These are phyloP conservation scores for Fraxinus platypoda DNA, from an alignment of 305 asterid species.

Conservation along the genomic window DNA sequence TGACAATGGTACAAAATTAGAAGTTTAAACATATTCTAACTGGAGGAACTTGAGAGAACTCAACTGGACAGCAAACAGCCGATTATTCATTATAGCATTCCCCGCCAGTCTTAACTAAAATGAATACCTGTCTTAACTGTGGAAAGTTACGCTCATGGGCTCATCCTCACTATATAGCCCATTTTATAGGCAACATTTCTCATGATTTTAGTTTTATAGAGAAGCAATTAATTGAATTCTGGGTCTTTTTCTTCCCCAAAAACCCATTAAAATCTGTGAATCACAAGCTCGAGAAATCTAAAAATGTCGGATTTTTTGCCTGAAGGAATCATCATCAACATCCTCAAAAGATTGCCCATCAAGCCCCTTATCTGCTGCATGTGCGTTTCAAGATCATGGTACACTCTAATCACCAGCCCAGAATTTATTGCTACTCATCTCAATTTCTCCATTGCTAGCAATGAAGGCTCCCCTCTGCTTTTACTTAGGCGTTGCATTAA, in stretches of 20 bases:
- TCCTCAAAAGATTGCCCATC: slow-evolving; percentile 41
- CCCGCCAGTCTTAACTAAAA: not conserved
- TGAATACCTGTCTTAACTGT: too few species aligned
- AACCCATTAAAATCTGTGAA: not conserved
- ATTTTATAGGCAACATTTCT: not conserved
- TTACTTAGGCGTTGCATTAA: slow-evolving; percentile 33
- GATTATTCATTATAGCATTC: too few species aligned
- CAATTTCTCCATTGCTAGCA: slow-evolving; percentile 9
- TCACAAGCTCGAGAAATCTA: not conserved
- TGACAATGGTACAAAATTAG: too few species aligned
- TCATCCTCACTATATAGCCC: not conserved
- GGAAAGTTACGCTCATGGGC: not conserved
- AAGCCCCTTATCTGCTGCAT: slow-evolving; percentile 43
- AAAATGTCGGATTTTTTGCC: slow-evolving; percentile 37
- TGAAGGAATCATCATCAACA: slow-evolving; percentile 37
- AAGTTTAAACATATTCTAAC: too few species aligned
- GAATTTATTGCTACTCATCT: slow-evolving; percentile 42
- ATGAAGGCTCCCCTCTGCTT: slow-evolving; percentile 12
- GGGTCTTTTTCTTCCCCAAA: not conserved
- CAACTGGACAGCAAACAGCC: too few species aligned
- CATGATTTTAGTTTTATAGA: not conserved
- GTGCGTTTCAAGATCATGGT: slow-evolving; percentile 51
- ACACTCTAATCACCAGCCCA: slow-evolving; percentile 37
- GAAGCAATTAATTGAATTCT: not conserved
- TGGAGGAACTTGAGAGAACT: too few species aligned